These are phyloP conservation scores for Amanita subjunquillea DNA, from an alignment of 768 basidiomycete species.

Conservation along the genomic window DNA sequence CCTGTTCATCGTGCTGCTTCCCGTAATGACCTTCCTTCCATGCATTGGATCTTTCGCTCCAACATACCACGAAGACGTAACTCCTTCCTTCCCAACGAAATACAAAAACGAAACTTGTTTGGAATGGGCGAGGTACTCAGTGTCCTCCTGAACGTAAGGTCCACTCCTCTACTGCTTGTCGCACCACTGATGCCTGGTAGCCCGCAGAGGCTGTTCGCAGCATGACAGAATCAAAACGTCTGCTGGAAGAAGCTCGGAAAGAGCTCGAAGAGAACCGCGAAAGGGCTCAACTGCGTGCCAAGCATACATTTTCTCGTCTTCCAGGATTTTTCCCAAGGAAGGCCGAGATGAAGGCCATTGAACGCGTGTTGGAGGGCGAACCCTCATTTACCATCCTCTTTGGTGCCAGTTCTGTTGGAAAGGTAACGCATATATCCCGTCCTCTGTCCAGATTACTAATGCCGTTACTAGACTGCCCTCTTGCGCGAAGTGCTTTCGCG, in stretches of 20 bases:
- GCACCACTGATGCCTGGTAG: slow-evolving; percentile 21
- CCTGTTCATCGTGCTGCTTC: slow-evolving; percentile 11
- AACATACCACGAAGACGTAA: slow-evolving; percentile 60
- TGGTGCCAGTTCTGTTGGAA: slow-evolving; percentile 75
- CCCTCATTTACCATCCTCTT: slow-evolving; percentile 76
- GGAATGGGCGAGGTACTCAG: slow-evolving; percentile 72
- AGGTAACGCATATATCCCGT: slow-evolving; percentile 30
- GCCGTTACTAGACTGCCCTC: slow-evolving; percentile 49
- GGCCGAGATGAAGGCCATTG: slow-evolving; percentile 54
- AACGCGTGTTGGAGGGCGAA: slow-evolving; percentile 55
- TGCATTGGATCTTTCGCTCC: slow-evolving; percentile 70
- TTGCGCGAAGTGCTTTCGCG: slow-evolving; percentile 67
- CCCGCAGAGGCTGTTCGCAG: slow-evolving; percentile 73
- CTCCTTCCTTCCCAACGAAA: slow-evolving; percentile 47
- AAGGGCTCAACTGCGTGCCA: slow-evolving; percentile 53
- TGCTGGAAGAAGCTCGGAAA: slow-evolving; percentile 68
- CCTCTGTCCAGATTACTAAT: background rate
- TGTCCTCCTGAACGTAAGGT: slow-evolving; percentile 63
- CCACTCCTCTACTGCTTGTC: slow-evolving; percentile 1
- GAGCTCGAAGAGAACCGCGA: slow-evolving; percentile 66
- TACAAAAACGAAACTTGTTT: slow-evolving; percentile 64
- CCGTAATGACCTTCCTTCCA: slow-evolving; percentile 22
- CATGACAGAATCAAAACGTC: slow-evolving; percentile 64
- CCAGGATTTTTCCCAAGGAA: slow-evolving; percentile 67
- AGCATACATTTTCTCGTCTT: slow-evolving; percentile 69